Evolutionary conservation across 2,329 filamentous ascomycete species (phyloP), one percentile per base, ranked within the genome.

Genomic region (Lasiodiplodia theobromae): DNA sequence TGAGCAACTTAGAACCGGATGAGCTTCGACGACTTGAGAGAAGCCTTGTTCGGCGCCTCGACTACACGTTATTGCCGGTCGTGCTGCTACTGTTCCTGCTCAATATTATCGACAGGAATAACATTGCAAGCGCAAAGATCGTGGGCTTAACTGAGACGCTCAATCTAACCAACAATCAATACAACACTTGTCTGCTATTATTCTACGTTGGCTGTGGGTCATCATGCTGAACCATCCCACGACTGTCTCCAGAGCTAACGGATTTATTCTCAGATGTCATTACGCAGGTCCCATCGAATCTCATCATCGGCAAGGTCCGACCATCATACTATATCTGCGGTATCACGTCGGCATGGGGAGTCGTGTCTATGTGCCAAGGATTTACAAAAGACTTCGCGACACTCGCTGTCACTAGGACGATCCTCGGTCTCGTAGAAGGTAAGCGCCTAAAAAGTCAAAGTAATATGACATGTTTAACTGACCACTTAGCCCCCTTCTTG

Each of bases 111-210:
- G 31, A 34, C 5, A 53, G 53, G 2, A 67, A 79, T 70, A 79
- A 78, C 54, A 77, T 79, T 28, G 77, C 76, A 7, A 75, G 76
- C n/a, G 77, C 77, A 3, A 73, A 76, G 66, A 71, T 79, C 10
- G 74, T 75, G 25, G 76, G 75, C 25, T 71, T 79, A 4, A 72
- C 78, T 58, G 74, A 76, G 63, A 75, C 78, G 67, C 70, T 79
- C 14, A 58, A 52, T 12, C 73, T 79, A 68, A 70, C 72, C 1
- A 64, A 64, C 47, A 64, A 69, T 69, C 75, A 37, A 77, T 74
- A 6, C 73, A 79, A 68, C 76, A 79, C 62, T 70, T 76, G 58
- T 77, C 77, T 4, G 77, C 74, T 66, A 53, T 76, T 69, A 31
- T 68, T 73, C n/a, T 73, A 71, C 57, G 72, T 73, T 18, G 72